Conservation (phyloP, 1,139 yeast species). For the Nadsonia commutata region DNA sequence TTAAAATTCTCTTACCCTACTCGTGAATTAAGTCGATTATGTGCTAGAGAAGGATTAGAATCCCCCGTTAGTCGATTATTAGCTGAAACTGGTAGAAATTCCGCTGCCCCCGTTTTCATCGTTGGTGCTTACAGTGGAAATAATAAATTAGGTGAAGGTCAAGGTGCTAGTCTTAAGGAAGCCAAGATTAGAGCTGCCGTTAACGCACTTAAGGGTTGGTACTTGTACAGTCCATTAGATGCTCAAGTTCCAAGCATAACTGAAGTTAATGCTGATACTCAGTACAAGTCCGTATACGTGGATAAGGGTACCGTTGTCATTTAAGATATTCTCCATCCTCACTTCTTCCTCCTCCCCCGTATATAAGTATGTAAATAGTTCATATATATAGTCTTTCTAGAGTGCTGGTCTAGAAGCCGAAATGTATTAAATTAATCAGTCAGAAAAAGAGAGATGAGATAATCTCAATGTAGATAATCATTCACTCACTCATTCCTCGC, state of each 20-base stretch:
- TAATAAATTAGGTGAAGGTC: constrained; percentile 83
- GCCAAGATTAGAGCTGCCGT: constrained; percentile 90
- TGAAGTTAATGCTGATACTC: constrained; percentile 29
- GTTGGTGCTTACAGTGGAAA: constrained; percentile 85
- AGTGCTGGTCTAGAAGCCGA: too few relatives aligned
- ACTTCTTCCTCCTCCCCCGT: too few relatives aligned
- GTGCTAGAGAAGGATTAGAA: constrained; percentile 63
- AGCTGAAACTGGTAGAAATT: constrained; percentile 85
- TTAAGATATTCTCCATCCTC: too few relatives aligned
- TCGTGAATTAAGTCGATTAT: constrained; percentile 62
- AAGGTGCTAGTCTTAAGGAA: constrained; percentile 81
- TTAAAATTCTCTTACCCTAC: constrained; percentile 78
- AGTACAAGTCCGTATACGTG: constrained; percentile 2
- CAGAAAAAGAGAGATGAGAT: too few relatives aligned
- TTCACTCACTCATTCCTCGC: too few relatives aligned
- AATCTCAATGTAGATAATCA: too few relatives aligned
- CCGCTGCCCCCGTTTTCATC: constrained; percentile 73
- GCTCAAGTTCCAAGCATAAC: constrained; percentile 32
- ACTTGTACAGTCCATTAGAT: constrained; percentile 69
- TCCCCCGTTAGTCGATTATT: constrained; percentile 70
- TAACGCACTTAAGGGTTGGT: constrained; percentile 82
- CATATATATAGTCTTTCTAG: too few relatives aligned
- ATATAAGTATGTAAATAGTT: not conserved
- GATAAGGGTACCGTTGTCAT: constrained; percentile 6
- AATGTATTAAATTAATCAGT: too few relatives aligned